Conservation (phyloP, 257 asterid species). For the Nicotiana sylvestris region DNA sequence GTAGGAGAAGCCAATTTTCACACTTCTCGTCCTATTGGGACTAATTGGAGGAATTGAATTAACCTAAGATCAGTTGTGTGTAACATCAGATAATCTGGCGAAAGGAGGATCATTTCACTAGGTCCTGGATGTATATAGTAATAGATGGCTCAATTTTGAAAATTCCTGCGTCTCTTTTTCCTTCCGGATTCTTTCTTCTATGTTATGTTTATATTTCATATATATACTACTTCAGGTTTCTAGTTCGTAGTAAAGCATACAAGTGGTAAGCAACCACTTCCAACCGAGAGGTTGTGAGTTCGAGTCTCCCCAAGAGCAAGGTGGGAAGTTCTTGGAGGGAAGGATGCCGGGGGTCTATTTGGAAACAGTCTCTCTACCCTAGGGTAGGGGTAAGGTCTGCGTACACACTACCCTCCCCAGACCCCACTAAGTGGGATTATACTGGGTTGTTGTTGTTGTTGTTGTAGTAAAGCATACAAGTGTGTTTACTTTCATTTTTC, state of each 20-base stretch:
- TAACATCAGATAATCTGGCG: not conserved
- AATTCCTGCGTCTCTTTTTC: not conserved
- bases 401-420: no score
- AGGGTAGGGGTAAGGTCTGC: no score
- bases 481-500: not conserved
- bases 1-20: not conserved
- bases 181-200: not conserved
- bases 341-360: no score
- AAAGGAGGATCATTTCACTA: not conserved
- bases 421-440: no score
- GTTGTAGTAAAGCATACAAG: not conserved
- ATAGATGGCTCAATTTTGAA: not conserved
- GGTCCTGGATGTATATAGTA: not conserved
- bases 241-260: not conserved
- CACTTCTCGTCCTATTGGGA: not conserved
- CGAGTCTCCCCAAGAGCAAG: no score
- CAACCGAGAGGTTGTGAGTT: no score
- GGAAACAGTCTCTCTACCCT: no score
- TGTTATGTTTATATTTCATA: not conserved
- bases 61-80: not conserved
- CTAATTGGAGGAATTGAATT: not conserved
- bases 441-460: no score
- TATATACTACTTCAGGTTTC: not conserved
- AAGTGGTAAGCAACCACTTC: not conserved
- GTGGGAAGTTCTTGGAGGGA: no score